Evolutionary conservation across 805 yeast species (phyloP).

Genomic region (Allodekkera sacchari): DNA sequence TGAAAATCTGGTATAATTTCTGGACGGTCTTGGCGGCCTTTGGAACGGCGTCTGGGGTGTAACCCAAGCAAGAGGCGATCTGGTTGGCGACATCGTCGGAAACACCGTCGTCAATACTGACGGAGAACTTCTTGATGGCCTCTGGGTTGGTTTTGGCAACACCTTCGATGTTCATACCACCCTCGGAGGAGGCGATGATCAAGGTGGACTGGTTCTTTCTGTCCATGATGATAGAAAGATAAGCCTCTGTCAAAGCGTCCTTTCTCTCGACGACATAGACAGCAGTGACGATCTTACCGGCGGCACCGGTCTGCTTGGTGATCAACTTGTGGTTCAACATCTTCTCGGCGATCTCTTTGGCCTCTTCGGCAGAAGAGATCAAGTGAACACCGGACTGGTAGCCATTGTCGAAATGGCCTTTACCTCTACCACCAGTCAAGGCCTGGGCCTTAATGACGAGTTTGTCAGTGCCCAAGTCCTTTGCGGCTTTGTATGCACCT

Average conservation of each 20-base stretch:
- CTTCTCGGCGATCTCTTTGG: constrained; percentile 73
- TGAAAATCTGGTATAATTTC: constrained; percentile 82
- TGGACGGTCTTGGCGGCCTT: constrained; percentile 84
- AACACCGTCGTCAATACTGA: constrained; percentile 73
- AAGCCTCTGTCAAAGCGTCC: constrained; percentile 90
- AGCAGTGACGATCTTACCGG: constrained; percentile 94
- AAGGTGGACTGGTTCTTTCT: constrained; percentile 84
- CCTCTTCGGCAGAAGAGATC: constrained; percentile 79
- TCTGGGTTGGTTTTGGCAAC: constrained; percentile 88
- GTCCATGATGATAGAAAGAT: constrained; percentile 90
- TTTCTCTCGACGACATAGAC: constrained; percentile 94
- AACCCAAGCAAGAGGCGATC: constrained; percentile 76
- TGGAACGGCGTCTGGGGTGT: constrained; percentile 63
- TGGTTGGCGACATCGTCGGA: constrained; percentile 66
- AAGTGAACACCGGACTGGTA: constrained; percentile 94
- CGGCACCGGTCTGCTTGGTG: constrained; percentile 97
- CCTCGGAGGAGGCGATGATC: constrained; percentile 93
- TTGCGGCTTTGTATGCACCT: constrained; percentile 80
- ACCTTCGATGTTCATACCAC: constrained; percentile 99
- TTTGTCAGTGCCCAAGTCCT: constrained; percentile 64
- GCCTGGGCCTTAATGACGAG: constrained; percentile 98
- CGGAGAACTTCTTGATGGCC: constrained; percentile 82
- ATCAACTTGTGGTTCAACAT: constrained; percentile 90
- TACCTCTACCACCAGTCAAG: constrained; percentile 98
- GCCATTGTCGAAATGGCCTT: constrained; percentile 95